phyloP scores from a whole-genome alignment of 768 basidiomycete species.

The Rubroboletus pulcherrimus region DNA sequence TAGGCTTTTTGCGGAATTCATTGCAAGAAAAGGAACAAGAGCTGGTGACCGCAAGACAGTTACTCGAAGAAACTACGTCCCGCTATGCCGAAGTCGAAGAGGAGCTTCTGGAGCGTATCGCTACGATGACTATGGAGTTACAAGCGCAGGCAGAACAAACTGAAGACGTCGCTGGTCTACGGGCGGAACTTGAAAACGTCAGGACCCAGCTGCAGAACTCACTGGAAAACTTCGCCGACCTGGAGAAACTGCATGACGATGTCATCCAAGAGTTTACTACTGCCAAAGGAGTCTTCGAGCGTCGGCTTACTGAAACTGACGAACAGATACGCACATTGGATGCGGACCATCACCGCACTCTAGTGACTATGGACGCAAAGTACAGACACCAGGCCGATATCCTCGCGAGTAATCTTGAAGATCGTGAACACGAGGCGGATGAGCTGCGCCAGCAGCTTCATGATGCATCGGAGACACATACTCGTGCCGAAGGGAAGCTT shows the following conservation, averaged over 20 bases:
- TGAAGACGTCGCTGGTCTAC: constrained; percentile 21
- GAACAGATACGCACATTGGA: constrained; percentile 26
- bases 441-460: constrained; percentile 38
- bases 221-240: constrained; percentile 19
- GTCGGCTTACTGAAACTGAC: constrained; percentile 24
- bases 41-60: constrained; percentile 34
- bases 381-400: constrained; percentile 32
- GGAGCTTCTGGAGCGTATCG: constrained; percentile 28
- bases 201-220: constrained; percentile 21
- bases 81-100: constrained; percentile 33
- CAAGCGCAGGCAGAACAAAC: constrained; percentile 9
- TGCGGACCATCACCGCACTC: constrained; percentile 19
- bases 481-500: constrained; percentile 29
- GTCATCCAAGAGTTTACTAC: constrained; percentile 23
- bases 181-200: constrained; percentile 24
- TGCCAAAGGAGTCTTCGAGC: constrained; percentile 30
- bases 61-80: constrained; percentile 32
- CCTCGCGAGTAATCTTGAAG: constrained; percentile 37
- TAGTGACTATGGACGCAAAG: constrained; percentile 32
- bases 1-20: constrained; percentile 37
- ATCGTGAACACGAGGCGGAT: constrained; percentile 33
- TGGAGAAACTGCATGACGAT: constrained; percentile 25
- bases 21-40: constrained; percentile 35
- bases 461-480: constrained; percentile 35
- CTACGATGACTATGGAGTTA: constrained; percentile 17